A percentile compares a stretch with the other conserved stretches of the same genome.
Evolutionary conservation across 192 early-diverging fungal species (phyloP).

Genomic region (Entomortierella beljakovae): DNA sequence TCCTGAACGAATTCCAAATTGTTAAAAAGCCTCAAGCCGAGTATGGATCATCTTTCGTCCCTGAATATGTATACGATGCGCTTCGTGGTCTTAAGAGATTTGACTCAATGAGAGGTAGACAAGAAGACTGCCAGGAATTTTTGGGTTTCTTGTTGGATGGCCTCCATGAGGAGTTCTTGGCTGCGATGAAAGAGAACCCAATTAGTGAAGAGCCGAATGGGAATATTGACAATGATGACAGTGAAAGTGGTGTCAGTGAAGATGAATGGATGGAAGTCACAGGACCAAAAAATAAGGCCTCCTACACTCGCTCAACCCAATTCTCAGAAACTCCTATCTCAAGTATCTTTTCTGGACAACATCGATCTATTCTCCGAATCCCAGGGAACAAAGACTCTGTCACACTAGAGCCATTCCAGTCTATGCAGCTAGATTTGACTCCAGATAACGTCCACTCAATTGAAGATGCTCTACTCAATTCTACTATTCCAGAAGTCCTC

Average conservation of each 20-base stretch:
- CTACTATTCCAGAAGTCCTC: conserved; percentile 82
- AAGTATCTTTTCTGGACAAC: conserved; percentile 86
- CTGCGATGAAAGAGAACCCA: conserved; percentile 47
- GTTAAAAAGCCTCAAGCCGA: conserved; percentile 54
- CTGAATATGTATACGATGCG: conserved; percentile 94
- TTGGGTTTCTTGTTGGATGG: conserved; percentile 93
- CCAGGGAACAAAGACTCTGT: conserved; percentile 82
- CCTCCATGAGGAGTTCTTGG: conserved; percentile 90
- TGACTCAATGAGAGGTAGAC: conserved; percentile 81
- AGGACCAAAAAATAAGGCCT: conserved; percentile 84
- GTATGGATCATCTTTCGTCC: conserved; percentile 84
- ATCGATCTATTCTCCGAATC: conserved; percentile 81
- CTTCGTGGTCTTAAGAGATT: conserved; percentile 82
- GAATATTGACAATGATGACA: conserved; percentile 16
- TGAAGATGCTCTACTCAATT: conserved; percentile 86
- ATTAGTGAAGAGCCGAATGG: conserved; percentile 22
- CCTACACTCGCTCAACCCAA: conserved; percentile 74
- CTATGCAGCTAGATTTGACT: conserved; percentile 89
- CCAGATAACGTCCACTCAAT: conserved; percentile 78
- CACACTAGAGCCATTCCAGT: conserved; percentile 89
- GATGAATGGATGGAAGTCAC: conserved; percentile 90
- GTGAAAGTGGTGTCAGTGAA: conserved; percentile 50
- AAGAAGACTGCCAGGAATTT: conserved; percentile 99
- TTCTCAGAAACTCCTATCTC: conserved; percentile 82
- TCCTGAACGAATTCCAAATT: conserved; percentile 68